Conservation (phyloP, 345 rosid species). For the Linum trigynum region DNA sequence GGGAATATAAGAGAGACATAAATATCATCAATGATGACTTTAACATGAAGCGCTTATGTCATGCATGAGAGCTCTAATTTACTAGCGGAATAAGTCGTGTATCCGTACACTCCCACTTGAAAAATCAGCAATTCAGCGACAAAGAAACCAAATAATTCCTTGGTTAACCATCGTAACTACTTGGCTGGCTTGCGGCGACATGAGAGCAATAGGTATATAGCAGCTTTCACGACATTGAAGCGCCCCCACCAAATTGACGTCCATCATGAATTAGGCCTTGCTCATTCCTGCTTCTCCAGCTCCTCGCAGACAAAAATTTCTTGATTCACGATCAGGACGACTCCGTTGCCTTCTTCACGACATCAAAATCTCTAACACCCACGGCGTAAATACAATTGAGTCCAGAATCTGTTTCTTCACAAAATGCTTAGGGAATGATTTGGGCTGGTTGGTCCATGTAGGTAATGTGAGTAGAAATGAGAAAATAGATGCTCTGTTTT, state of each 20-base stretch:
- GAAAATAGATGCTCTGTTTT: too few relatives aligned
- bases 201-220: constrained; percentile 54
- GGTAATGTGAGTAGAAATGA: too few relatives aligned
- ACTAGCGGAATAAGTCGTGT: constrained; percentile 75
- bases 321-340: constrained; percentile 69
- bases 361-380: constrained; percentile 66
- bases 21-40: constrained; percentile 64
- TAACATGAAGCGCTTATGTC: constrained; percentile 89
- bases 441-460: too few relatives aligned
- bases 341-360: constrained; percentile 34
- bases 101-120: constrained; percentile 82
- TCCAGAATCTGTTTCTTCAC: too few relatives aligned
- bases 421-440: too few relatives aligned
- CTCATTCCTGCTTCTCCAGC: constrained; percentile 52
- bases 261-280: constrained; percentile 60
- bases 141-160: neutral
- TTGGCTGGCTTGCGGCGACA: constrained; percentile 90
- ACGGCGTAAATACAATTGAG: constrained; percentile 30
- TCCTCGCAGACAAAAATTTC: constrained; percentile 57
- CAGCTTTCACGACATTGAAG: constrained; percentile 74
- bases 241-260: constrained; percentile 72
- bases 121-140: neutral
- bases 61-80: constrained; percentile 77
- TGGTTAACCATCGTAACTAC: constrained; percentile 16
- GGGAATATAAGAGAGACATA: constrained; percentile 74